A percentile compares a stretch with the other conserved stretches of the same genome.
These are phyloP conservation scores for Colletotrichum lentis DNA, from an alignment of 2,329 filamentous ascomycete species.

Conservation along the genomic window DNA sequence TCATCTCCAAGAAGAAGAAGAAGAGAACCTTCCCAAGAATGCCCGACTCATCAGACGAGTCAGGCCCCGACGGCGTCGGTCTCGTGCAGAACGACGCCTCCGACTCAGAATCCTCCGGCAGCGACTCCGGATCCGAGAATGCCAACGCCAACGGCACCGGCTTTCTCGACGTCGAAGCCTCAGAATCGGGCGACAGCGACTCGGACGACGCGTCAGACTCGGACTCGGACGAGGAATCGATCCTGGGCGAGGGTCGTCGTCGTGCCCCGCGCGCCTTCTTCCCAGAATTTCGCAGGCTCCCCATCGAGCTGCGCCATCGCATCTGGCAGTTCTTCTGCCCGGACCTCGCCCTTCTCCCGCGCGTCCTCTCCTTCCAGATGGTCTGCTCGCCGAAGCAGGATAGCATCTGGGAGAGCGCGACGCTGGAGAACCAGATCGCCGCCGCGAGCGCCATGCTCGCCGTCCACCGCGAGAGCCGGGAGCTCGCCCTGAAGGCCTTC, in stretches of 20 bases:
- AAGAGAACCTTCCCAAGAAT: not conserved
- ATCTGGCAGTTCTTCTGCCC: slow-evolving; percentile 49
- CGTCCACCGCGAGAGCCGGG: slow-evolving; percentile 49
- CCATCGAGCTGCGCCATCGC: slow-evolving; percentile 47
- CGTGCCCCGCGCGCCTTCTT: slow-evolving; percentile 34
- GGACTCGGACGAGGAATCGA: slow-evolving; percentile 22
- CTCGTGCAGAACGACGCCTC: slow-evolving; percentile 32
- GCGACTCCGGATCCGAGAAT: slow-evolving; percentile 20
- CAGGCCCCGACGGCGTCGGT: slow-evolving; percentile 23
- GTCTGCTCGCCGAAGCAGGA: slow-evolving; percentile 13
- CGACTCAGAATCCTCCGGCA: slow-evolving; percentile 18
- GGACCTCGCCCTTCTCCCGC: slow-evolving; percentile 42
- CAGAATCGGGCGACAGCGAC: slow-evolving; percentile 38
- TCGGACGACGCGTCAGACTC: slow-evolving; percentile 44
- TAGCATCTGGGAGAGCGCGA: slow-evolving; percentile 29
- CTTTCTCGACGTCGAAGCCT: slow-evolving; percentile 34
- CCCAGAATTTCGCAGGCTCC: slow-evolving; percentile 44
- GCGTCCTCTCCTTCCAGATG: slow-evolving; percentile 44
- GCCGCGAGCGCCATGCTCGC: slow-evolving; percentile 45
- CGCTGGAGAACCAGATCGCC: slow-evolving; percentile 36
- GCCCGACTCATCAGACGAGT: slow-evolving; percentile 33
- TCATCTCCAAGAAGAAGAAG: too few species aligned
- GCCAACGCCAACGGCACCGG: slow-evolving; percentile 2
- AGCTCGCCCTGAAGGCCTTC: slow-evolving; percentile 44
- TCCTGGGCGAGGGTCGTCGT: slow-evolving; percentile 3